phyloP scores from a whole-genome alignment of 768 basidiomycete species.

The Gelatoporia subvermispora region DNA sequence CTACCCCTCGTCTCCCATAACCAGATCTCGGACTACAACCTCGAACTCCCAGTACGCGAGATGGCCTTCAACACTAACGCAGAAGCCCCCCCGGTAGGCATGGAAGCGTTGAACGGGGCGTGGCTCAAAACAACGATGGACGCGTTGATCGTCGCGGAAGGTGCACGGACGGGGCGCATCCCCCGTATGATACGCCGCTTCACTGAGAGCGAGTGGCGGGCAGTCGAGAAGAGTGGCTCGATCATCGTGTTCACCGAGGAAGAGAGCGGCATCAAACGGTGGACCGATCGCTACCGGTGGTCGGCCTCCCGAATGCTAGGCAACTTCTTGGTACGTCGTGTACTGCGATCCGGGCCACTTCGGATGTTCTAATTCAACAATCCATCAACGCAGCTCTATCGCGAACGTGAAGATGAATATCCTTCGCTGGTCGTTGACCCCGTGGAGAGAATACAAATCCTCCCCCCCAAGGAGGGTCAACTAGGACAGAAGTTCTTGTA shows the following conservation, averaged over 20 bases:
- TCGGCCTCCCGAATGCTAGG: slow-evolving; percentile 16
- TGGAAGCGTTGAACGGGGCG: neutral
- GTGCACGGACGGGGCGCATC: slow-evolving; percentile 12
- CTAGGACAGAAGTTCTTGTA: no score
- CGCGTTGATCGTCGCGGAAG: slow-evolving; percentile 17
- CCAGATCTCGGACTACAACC: no score
- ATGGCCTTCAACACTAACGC: no score
- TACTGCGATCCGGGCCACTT: neutral
- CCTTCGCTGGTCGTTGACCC: slow-evolving; percentile 1
- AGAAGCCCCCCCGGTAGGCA: no score
- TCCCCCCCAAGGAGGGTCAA: no score
- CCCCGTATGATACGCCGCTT: slow-evolving; percentile 17
- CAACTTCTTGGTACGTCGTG: slow-evolving; percentile 12
- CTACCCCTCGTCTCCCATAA: no score
- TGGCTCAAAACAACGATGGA: slow-evolving; percentile 17
- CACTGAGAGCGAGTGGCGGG: slow-evolving; percentile 16
- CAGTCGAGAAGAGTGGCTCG: slow-evolving; percentile 14
- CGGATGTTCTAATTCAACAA: neutral
- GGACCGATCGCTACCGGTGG: slow-evolving; percentile 18
- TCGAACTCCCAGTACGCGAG: no score
- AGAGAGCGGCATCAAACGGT: slow-evolving; percentile 17
- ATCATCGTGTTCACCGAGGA: slow-evolving; percentile 18
- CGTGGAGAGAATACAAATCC: slow-evolving; percentile 3
- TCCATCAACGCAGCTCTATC: slow-evolving; percentile 10
- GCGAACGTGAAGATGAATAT: slow-evolving; percentile 13